Evolutionary conservation across 2,329 filamentous ascomycete species (phyloP), one percentile per base, ranked within the genome.

Genomic region (Colletotrichum noveboracense): DNA sequence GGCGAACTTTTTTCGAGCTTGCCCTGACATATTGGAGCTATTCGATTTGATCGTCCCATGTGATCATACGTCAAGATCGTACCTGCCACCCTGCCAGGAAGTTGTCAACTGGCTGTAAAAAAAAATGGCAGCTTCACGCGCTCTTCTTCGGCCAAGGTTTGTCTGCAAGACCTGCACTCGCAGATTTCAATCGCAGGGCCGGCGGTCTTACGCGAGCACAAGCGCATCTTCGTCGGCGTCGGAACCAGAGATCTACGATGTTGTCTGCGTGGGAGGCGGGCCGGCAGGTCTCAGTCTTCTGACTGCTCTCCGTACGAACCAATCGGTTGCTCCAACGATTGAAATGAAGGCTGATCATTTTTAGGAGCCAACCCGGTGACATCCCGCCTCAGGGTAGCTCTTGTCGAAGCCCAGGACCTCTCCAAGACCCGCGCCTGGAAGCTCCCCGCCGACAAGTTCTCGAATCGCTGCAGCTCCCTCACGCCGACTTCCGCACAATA

Each of bases 391-490:
- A 94, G 94, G 80, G 91, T 98, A 58, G 97, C 96, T 76, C 92
- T 99, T 75, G 91, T 99, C 80, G 97, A 99, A 88, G 93, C 93
- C 43, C 96, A 98, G 85, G 93, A 97, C 82, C 91, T 99, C 38
- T 87, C 89, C 79, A 94, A 93, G 80, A 89, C 91, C 68, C 90
- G 90, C 66, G 86, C 90, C 28, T 95, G 93, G 88, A 91, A 91
- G 69, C 91, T 94, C 9, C 91, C 92, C 4, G 84, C 90, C 8
- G 90, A 91, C 68, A 89, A 91, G 79, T 99, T 93, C 87, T 98
- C 96, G 75, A 98, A 99, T 87, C 93, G 97, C 81, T 98, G 96
- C 87, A 98, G 95, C 87, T 98, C 96, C 66, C 89, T 99, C 72
- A 99, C 97, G 1, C 96, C 96, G 0, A 91, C 94, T 0, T 98